Conservation (phyloP, 2,329 filamentous ascomycete genomes). For the Colletotrichum eremochloae region DNA sequence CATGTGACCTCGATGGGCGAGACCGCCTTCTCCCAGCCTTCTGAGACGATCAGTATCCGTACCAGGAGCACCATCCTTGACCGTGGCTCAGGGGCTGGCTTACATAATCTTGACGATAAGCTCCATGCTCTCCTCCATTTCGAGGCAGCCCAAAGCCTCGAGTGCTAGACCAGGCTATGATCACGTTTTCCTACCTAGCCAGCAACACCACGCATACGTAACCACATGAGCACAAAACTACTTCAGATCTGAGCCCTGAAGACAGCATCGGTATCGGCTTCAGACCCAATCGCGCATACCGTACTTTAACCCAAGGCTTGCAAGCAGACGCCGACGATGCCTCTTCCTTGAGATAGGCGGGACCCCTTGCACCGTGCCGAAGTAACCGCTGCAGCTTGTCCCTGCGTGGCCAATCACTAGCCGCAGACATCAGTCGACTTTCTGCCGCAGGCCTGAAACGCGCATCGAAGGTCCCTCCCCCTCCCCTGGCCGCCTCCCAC, state of each 20-base stretch:
- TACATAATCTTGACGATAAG: conserved; percentile 12
- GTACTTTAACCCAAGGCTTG: neutral
- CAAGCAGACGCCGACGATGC: neutral
- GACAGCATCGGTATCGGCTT: too few species aligned
- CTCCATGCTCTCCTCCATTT: neutral
- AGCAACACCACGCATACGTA: neutral
- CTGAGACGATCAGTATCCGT: neutral
- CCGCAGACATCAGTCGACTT: conserved; percentile 41
- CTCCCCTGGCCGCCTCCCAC: conserved; percentile 25
- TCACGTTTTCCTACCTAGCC: conserved; percentile 1
- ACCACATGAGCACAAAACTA: neutral
- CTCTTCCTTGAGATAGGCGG: neutral
- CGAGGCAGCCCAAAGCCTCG: neutral
- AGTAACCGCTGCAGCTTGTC: conserved; percentile 38
- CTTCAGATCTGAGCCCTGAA: conserved; percentile 8
- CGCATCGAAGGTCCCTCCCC: conserved; percentile 32
- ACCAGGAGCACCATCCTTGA: conserved; percentile 1
- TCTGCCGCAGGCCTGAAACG: conserved; percentile 46
- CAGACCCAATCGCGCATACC: too few species aligned
- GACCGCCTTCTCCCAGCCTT: neutral
- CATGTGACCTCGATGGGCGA: conserved; percentile 10
- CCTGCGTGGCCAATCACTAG: conserved; percentile 31
- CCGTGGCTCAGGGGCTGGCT: conserved; percentile 16
- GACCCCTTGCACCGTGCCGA: conserved; percentile 35
- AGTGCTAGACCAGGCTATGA: conserved; percentile 15